Conservation (phyloP, 192 early-diverging fungal genomes). For the Backusella mclennaniae region DNA sequence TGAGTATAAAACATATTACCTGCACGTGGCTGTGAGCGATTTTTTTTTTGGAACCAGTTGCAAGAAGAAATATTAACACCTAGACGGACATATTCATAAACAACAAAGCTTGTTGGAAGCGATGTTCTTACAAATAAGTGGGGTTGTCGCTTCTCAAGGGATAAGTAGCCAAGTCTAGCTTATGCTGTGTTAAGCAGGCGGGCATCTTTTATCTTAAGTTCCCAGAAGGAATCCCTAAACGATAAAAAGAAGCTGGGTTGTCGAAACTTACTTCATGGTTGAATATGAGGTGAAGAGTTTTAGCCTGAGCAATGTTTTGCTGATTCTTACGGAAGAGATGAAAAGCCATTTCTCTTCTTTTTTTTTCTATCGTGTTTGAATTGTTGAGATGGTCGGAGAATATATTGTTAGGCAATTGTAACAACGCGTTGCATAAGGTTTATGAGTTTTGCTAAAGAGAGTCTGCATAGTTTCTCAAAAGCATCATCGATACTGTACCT, state of each 20-base stretch:
- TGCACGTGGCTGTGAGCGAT: not conserved
- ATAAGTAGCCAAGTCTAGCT: conserved; percentile 3
- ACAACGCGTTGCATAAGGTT: not conserved
- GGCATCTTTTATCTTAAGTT: conserved; percentile 3
- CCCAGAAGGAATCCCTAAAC: not conserved
- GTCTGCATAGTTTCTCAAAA: no score
- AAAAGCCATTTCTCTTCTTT: not conserved
- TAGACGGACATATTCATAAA: conserved; percentile 1
- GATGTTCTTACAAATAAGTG: conserved; percentile 4
- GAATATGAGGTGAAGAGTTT: not conserved
- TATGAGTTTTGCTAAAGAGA: no score
- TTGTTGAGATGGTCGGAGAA: not conserved
- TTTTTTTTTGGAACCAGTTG: conserved; percentile 1
- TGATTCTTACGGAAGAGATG: not conserved
- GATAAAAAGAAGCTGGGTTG: conserved; percentile 2
- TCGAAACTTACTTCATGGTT: conserved; percentile 3
- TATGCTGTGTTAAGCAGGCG: conserved; percentile 2
- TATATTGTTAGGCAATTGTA: not conserved
- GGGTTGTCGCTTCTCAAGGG: not conserved
- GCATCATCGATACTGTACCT: not conserved
- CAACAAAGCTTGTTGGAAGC: conserved; percentile 3
- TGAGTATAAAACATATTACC: not conserved
- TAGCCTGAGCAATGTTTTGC: not conserved
- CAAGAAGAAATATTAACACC: conserved; percentile 3
- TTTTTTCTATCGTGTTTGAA: not conserved